Base-by-base conservation (phyloP, 495 filamentous ascomycete genomes). In the Hypoxylon lienhwacheense region DNA sequence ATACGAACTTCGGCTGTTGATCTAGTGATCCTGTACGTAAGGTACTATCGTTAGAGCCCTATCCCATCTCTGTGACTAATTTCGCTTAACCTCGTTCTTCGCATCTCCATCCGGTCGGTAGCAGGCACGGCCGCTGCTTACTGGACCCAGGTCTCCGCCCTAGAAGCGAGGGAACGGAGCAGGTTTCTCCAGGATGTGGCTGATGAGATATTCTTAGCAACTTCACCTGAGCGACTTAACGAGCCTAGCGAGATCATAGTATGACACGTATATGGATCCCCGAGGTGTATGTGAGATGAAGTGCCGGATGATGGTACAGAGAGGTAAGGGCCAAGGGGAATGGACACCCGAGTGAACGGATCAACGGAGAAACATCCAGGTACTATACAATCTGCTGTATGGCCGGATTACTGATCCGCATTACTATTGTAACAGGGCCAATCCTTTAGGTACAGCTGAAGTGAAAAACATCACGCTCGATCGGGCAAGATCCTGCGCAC, bases 201-300 rank as follows among this genome's bases (percentile, higher is more conserved):
- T 22, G 17, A 22, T 10, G 21, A 17, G 28, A 12, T 45, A 44
- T 44, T 37, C 32, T 34, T 42, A 53, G 40, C 33, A 37, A n/a
- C 12, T 28, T 37, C 31, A 25, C 21, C 29, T 20, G 11, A 20
- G 17, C 8, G 22, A 17, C 1, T 10, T 5, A 1, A 1, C 7
- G n/a, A n/a, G 4, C 21, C 21, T 7, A 8, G 10, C 26, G 31
- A 21, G 5, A 16, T 8, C 35, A 28, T 22, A 25, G 29, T 20
- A n/a, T 10, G 16, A 28, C 19, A 28, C 8, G 17, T 4, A n/a
- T 21, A 41, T 10, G 24, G 17, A 6, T 3, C 11, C 11, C n/a
- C n/a, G n/a, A n/a, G 14, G n/a, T n/a, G 7, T 15, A 44, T 7
- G 17, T 14, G 19, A 39, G 32, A 43, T 16, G 6, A 42, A 16